Evolutionary conservation across 2,329 filamentous ascomycete genomes (phyloP), one percentile per base, ranked within the genome.

Genomic region (Rhexocercosporidium sp.): DNA sequence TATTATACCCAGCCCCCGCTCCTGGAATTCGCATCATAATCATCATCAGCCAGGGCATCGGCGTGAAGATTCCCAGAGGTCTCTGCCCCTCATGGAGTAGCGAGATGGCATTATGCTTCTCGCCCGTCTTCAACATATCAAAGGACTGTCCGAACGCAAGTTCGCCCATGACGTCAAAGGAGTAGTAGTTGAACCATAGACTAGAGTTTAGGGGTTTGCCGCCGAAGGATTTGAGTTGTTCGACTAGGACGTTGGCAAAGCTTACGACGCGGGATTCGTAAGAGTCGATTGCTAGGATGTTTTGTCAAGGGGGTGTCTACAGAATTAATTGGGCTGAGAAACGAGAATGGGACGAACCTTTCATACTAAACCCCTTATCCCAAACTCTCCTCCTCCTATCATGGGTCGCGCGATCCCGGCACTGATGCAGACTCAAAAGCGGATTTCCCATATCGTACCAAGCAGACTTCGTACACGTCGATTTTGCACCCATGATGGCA

Each of bases 141-240:
- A 75, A 75, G 0, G 72, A 68, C n/a, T 72, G 66, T 0, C 73
- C 71, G 59, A 75, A 75, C 1, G 69, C 72, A 31, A 76, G 64
- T 20, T 75, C 72, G n/a, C 72, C 73, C 69, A 75, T 75, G 6
- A 75, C 67, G 60, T 76, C 75, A 59, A 75, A 76, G 6, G 65
- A 51, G 53, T 69, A 74, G 44, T 66, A 72, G 25, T 72, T 70
- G 51, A 74, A 73, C 71, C 71, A 74, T 18, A 62, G 22, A 53
- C 64, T 68, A 1, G 62, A 71, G 60, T 74, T 67, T 5, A 74
- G 22, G 7, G 72, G 29, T 37, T 70, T 70, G 3, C 73, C 74
- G 3, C 59, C 18, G 25, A 60, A 65, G 3, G 63, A 49, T 37
- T 37, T 46, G 4, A 75, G 27, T 22, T 70, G 66, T 1, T 64